These are phyloP conservation scores for Sarocladium brachiariae DNA, from an alignment of 2,329 filamentous ascomycete species.

Conservation along the genomic window DNA sequence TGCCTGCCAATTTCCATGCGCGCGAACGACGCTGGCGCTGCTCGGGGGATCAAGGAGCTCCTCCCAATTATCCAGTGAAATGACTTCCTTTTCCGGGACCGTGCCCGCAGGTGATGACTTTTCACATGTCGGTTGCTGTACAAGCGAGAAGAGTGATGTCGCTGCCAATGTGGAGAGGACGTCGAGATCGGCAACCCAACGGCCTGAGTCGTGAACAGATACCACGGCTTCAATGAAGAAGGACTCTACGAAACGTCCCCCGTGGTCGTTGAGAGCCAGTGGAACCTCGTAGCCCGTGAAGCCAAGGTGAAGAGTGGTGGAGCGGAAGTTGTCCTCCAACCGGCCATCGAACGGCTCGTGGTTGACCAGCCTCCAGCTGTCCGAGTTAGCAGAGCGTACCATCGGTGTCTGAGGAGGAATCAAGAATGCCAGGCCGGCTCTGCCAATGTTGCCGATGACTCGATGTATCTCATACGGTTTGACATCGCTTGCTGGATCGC, in stretches of 20 bases:
- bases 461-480: neutral
- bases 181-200: conserved; percentile 13
- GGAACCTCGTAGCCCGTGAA: neutral
- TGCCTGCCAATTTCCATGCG: neutral
- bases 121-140: neutral
- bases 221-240: neutral
- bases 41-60: neutral
- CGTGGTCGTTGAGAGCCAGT: neutral
- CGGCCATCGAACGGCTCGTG: neutral
- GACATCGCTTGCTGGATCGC: neutral
- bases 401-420: neutral
- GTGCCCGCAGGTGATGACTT: neutral
- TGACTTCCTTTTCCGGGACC: neutral
- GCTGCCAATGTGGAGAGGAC: conserved; percentile 14
- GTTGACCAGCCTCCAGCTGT: neutral
- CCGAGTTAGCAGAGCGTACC: neutral
- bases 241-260: neutral
- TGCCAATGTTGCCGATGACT: neutral
- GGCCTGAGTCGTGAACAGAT: neutral
- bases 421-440: neutral
- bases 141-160: neutral
- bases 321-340: neutral
- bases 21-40: neutral
- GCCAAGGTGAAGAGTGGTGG: neutral
- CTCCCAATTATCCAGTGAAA: conserved; percentile 3